Evolutionary conservation across 2,329 filamentous ascomycete genomes (phyloP), one percentile per base, ranked within the genome.

Genomic region (Didymella sp.): DNA sequence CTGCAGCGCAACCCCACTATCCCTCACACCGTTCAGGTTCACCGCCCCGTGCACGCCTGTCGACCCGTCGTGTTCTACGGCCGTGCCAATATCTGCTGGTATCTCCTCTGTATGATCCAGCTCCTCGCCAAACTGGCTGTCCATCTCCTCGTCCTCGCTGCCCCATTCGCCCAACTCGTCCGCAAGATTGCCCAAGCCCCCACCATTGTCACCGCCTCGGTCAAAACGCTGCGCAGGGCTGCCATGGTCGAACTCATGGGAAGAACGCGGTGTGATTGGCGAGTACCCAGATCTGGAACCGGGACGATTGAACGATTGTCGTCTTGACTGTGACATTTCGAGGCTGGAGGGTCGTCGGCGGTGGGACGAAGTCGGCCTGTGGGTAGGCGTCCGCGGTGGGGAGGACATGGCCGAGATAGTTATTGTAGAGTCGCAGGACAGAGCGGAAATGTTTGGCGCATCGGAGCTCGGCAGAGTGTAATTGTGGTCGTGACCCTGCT

Each of bases 181-280:
- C 1, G 91, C 91, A 45, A 95, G 76, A 66, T 92, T 93, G 28
- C 90, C 91, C 60, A 92, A 79, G 8, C 88, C 88, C 54, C 65
- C 67, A 59, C 85, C 85, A 43, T 77, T 78, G 47, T 71, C 74
- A 15, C 54, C 47, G 25, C 67, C 72, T 9, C 72, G 74, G 49
- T 74, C 75, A 7, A 74, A 73, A 54, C 73, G 71, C 13, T 77
- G 76, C 37, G 69, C 73, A 2, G 74, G 73, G 41, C 71, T 74
- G 51, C 70, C 69, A 51, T 77, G 73, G 17, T 79, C 78, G 58
- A 77, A 76, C 11, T 73, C 70, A n/a, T 71, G 73, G 54, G 72
- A 73, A 11, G 75, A 77, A 42, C 74, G 74, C 28, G 77, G 76
- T 51, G 77, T 79, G 44, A 76, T 69, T n/a, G 78, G 78, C 45